Conservation (phyloP, 805 yeast genomes). For the Schizosaccharomyces osmophilus region DNA sequence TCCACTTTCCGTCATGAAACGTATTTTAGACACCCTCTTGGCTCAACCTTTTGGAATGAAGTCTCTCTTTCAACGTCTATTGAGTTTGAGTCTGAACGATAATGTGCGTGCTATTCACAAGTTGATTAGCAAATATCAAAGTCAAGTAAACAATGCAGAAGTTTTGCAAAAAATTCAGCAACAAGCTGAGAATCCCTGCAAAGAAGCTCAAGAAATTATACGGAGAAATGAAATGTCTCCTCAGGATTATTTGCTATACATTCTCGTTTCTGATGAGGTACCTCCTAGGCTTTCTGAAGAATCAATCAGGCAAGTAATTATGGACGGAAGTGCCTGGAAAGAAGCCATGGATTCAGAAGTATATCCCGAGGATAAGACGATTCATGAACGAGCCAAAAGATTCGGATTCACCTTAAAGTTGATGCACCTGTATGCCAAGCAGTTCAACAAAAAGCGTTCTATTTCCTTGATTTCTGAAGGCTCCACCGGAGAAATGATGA, state of each 20-base stretch:
- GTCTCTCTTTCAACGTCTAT: slow-evolving; percentile 48
- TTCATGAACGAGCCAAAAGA: neutral
- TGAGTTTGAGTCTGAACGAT: slow-evolving; percentile 48
- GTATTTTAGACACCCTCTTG: slow-evolving; percentile 56
- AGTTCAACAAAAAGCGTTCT: neutral
- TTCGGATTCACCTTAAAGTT: neutral
- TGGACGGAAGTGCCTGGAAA: slow-evolving; percentile 15
- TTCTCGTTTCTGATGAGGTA: neutral
- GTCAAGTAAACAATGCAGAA: slow-evolving; percentile 14
- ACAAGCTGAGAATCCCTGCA: neutral
- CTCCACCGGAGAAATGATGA: slow-evolving; percentile 47
- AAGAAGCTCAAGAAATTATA: neutral
- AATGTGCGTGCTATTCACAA: slow-evolving; percentile 41
- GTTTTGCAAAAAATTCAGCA: slow-evolving; percentile 5
- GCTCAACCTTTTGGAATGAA: slow-evolving; percentile 44
- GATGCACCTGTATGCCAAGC: neutral
- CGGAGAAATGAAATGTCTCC: neutral
- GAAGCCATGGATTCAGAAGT: slow-evolving; percentile 10
- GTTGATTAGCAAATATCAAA: slow-evolving; percentile 25
- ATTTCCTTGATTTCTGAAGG: slow-evolving; percentile 61
- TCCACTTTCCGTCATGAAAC: slow-evolving; percentile 63
- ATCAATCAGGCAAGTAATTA: slow-evolving; percentile 11
- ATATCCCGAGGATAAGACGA: neutral
- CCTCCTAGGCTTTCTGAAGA: neutral
- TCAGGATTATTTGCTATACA: neutral